Evolutionary conservation across 2,329 filamentous ascomycete genomes (phyloP).

Genomic region (Trichoderma polysporum): DNA sequence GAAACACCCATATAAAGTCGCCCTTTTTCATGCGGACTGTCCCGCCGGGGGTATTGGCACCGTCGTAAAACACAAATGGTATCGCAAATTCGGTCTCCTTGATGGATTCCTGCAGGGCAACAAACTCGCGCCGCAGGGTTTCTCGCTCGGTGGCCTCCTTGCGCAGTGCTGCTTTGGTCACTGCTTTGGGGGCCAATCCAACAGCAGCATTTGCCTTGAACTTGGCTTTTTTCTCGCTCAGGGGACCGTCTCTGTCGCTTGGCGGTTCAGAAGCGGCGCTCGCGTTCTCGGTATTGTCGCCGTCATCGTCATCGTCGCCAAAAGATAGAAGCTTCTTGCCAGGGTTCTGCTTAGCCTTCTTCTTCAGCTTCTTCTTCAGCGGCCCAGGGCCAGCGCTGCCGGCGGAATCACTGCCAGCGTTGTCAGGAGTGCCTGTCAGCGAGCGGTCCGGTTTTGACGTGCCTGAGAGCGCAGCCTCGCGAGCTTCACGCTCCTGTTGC

Average conservation of each 20-base stretch:
- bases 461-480: slow-evolving; percentile 55
- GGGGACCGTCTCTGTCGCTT: slow-evolving; percentile 22
- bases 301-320: slow-evolving; percentile 63
- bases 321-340: slow-evolving; percentile 60
- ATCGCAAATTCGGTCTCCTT: slow-evolving; percentile 87
- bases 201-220: slow-evolving; percentile 64
- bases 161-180: slow-evolving; percentile 71
- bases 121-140: slow-evolving; percentile 77
- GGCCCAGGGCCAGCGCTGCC: slow-evolving; percentile 27
- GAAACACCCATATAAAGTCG: slow-evolving; percentile 86
- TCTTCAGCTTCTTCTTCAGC: slow-evolving; percentile 28
- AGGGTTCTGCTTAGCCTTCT: slow-evolving; percentile 46
- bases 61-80: slow-evolving; percentile 97
- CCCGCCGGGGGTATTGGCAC: slow-evolving; percentile 83
- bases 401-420: slow-evolving; percentile 37
- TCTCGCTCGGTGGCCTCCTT: slow-evolving; percentile 79
- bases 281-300: slow-evolving; percentile 50
- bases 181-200: slow-evolving; percentile 63
- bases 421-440: slow-evolving; percentile 49
- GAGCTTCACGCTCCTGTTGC: slow-evolving; percentile 78
- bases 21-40: slow-evolving; percentile 87
- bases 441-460: slow-evolving; percentile 51
- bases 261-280: slow-evolving; percentile 22
- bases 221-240: slow-evolving; percentile 42
- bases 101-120: slow-evolving; percentile 78